A percentile compares a stretch with the other conserved stretches of the same genome.
phyloP scores from a whole-genome alignment of 2,329 filamentous ascomycete species.

The Zymoseptoria passerinii region DNA sequence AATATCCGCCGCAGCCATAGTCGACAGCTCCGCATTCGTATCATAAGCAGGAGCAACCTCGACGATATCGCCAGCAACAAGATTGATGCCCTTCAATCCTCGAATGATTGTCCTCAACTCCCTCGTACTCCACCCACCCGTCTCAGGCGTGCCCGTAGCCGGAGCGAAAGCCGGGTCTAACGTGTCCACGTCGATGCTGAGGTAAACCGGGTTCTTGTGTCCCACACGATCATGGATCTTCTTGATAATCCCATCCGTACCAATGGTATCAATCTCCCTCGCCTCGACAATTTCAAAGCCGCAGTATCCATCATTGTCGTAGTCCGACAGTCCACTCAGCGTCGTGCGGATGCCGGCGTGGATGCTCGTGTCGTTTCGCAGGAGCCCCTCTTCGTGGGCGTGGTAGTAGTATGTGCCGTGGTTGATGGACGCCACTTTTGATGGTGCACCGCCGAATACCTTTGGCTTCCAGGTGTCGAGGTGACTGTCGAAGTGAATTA shows the following conservation, averaged over 20 bases:
- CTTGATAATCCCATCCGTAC: constrained; percentile 63
- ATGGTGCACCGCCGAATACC: constrained; percentile 76
- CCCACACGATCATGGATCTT: constrained; percentile 63
- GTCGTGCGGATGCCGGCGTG: constrained; percentile 83
- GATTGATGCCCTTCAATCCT: constrained; percentile 59
- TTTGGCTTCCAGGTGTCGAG: constrained; percentile 64
- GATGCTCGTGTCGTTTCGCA: constrained; percentile 77
- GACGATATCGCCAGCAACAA: constrained; percentile 64
- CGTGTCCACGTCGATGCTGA: constrained; percentile 81
- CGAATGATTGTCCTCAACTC: constrained; percentile 64
- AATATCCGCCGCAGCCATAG: constrained; percentile 65
- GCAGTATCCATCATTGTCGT: constrained; percentile 77
- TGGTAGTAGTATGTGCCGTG: constrained; percentile 85
- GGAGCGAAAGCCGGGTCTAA: constrained; percentile 67
- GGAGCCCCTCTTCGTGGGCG: constrained; percentile 65
- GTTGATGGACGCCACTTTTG: constrained; percentile 68
- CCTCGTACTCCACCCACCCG: constrained; percentile 53
- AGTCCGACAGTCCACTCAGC: constrained; percentile 67
- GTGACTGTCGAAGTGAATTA: constrained; percentile 57
- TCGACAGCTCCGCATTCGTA: constrained; percentile 63
- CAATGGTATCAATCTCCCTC: constrained; percentile 60
- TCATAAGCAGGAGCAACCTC: constrained; percentile 67
- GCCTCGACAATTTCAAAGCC: constrained; percentile 78
- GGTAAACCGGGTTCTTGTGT: constrained; percentile 62
- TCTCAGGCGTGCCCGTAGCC: constrained; percentile 53